phyloP scores from a whole-genome alignment of 1,284 basidiomycete genomes.

The Ustilago trichophora region DNA sequence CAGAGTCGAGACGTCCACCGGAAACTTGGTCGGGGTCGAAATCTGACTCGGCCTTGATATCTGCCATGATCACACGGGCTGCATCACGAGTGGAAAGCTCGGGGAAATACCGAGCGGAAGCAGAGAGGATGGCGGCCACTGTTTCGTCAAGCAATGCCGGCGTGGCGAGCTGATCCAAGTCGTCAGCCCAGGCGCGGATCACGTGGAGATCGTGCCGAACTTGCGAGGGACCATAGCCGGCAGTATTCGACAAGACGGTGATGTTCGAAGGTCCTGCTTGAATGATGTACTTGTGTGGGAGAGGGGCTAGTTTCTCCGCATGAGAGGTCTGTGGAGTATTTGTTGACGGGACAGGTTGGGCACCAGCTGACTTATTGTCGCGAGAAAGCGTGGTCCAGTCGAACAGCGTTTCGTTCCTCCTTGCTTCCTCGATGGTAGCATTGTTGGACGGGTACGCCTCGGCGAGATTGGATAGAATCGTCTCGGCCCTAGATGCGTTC shows the following conservation, averaged over 20 bases:
- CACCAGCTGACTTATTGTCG: too few relatives aligned
- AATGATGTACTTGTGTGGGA: conserved; percentile 7
- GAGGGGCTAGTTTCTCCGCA: too few relatives aligned
- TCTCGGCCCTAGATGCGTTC: conserved; percentile 11
- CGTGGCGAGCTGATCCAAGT: conserved; percentile 44
- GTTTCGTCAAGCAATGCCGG: conserved; percentile 55
- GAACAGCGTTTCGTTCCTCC: background rate
- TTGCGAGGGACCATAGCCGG: conserved; percentile 50
- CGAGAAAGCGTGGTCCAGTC: conserved; percentile 4
- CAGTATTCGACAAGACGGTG: conserved; percentile 44
- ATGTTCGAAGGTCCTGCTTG: conserved; percentile 13
- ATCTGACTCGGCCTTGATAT: conserved; percentile 64
- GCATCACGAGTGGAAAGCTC: conserved; percentile 58
- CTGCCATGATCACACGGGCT: conserved; percentile 55
- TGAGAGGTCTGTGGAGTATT: too few relatives aligned
- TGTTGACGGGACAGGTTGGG: too few relatives aligned
- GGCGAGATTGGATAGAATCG: conserved; percentile 17
- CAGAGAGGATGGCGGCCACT: conserved; percentile 58
- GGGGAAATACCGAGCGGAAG: conserved; percentile 61
- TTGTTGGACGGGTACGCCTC: conserved; percentile 18
- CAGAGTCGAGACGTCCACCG: conserved; percentile 56
- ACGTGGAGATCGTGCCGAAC: conserved; percentile 55
- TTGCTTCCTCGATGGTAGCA: background rate
- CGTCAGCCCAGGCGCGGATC: conserved; percentile 60
- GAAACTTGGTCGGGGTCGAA: conserved; percentile 42